A percentile compares a stretch with the other conserved stretches of the same genome.
Evolutionary conservation across 805 yeast species (phyloP).

Genomic region (Ogataea siamensis): DNA sequence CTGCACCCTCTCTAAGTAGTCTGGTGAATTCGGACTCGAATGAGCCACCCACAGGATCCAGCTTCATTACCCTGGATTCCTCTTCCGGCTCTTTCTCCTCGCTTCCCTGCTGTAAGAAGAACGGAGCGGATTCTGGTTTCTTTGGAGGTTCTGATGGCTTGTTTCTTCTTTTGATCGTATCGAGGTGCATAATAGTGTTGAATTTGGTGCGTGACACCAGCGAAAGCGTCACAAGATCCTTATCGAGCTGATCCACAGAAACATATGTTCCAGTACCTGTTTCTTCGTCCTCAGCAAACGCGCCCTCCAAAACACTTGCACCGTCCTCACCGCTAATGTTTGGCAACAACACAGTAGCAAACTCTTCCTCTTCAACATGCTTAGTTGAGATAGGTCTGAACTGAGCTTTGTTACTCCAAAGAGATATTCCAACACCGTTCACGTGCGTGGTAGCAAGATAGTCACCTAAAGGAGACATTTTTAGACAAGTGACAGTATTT

Average conservation of each 20-base stretch:
- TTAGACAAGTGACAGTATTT: conserved; percentile 75
- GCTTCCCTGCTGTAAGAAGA: conserved; percentile 71
- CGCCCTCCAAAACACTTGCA: conserved; percentile 70
- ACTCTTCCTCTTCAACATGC: conserved; percentile 74
- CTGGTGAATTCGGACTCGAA: conserved; percentile 77
- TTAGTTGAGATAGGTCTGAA: conserved; percentile 74
- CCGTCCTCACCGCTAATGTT: conserved; percentile 80
- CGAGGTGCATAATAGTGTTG: conserved; percentile 75
- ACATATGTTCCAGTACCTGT: conserved; percentile 38
- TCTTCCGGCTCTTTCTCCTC: conserved; percentile 50
- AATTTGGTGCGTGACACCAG: conserved; percentile 75
- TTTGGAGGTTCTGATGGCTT: conserved; percentile 88
- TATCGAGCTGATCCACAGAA: conserved; percentile 61
- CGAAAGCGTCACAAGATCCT: conserved; percentile 68
- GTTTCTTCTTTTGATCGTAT: conserved; percentile 78
- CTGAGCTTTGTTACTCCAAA: conserved; percentile 92
- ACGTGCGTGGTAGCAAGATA: conserved; percentile 91
- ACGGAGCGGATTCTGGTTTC: conserved; percentile 75
- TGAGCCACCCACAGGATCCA: conserved; percentile 37
- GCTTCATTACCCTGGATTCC: conserved; percentile 33
- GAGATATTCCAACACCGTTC: conserved; percentile 78
- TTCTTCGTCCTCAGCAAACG: conserved; percentile 46
- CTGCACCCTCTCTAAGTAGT: conserved; percentile 53
- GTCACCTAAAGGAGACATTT: conserved; percentile 85
- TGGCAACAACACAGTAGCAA: conserved; percentile 62